These are phyloP conservation scores for Petunia hybrid DNA, from an alignment of 305 asterid species.

Conservation along the genomic window DNA sequence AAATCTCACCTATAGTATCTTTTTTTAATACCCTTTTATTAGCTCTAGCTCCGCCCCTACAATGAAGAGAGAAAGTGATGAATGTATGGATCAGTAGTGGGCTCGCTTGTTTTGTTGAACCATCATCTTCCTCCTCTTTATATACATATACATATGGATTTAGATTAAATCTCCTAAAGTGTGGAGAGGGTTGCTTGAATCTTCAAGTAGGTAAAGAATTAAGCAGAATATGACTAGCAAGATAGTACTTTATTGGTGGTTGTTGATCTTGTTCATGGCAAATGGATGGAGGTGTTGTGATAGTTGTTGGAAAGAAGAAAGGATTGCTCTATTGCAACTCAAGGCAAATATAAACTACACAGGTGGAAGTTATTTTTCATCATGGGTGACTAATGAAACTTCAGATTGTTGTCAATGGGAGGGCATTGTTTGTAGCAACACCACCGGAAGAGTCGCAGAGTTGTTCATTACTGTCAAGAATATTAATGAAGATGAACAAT, in stretches of 20 bases:
- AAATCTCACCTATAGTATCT: too few relatives aligned
- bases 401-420: constrained; percentile 30
- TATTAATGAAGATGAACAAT: background rate
- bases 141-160: background rate
- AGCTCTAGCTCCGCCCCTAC: too few relatives aligned
- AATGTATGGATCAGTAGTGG: too few relatives aligned
- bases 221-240: background rate
- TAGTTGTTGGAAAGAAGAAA: constrained; percentile 29
- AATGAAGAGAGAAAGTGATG: background rate
- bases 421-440: constrained; percentile 21
- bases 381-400: constrained; percentile 9
- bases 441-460: background rate
- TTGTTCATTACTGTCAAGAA: background rate
- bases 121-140: background rate
- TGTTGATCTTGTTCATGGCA: constrained; percentile 14
- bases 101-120: background rate
- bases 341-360: constrained; percentile 9
- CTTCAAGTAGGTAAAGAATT: background rate
- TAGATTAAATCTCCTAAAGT: background rate
- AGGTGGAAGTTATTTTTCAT: background rate
- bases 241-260: background rate
- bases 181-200: background rate
- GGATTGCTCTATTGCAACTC: constrained; percentile 27
- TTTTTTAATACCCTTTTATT: too few relatives aligned
- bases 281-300: constrained; percentile 28